Evolutionary conservation across 176 grass and related monocot species (phyloP).

Genomic region (Phoenix roebelenii): DNA sequence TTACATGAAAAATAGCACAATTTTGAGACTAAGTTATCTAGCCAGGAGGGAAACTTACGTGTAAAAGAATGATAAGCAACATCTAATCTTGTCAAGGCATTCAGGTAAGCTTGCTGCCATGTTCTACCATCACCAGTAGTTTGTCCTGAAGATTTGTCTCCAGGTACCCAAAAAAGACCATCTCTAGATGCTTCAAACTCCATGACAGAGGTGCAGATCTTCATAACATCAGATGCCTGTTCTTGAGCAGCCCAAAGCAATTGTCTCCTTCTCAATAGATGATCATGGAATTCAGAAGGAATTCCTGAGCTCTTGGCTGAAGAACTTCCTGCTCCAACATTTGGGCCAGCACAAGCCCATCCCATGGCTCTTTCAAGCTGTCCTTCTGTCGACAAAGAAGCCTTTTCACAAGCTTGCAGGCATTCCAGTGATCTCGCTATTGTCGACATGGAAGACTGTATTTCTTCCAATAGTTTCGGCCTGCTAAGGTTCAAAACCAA

Average conservation of each 20-base stretch:
- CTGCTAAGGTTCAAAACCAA: conserved; percentile 62
- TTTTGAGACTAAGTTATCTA: not conserved
- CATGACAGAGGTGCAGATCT: conserved; percentile 68
- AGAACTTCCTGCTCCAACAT: conserved; percentile 30
- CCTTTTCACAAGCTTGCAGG: conserved; percentile 77
- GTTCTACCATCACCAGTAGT: conserved; percentile 51
- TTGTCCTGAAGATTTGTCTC: conserved; percentile 51
- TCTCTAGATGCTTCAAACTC: conserved; percentile 95
- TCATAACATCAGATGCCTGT: conserved; percentile 64
- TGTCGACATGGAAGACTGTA: conserved; percentile 70
- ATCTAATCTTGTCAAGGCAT: conserved; percentile 66
- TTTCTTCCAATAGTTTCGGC: conserved; percentile 70
- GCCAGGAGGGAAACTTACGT: conserved; percentile 38
- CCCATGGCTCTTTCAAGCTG: conserved; percentile 96
- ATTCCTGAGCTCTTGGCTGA: conserved; percentile 56
- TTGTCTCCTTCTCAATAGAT: conserved; percentile 67
- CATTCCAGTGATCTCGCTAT: conserved; percentile 73
- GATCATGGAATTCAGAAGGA: conserved; percentile 65
- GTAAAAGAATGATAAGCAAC: conserved; percentile 69
- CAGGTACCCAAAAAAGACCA: conserved; percentile 55
- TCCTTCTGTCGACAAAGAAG: conserved; percentile 64
- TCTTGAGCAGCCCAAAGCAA: conserved; percentile 54
- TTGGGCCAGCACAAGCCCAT: conserved; percentile 84
- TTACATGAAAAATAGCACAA: not conserved
- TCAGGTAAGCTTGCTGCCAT: conserved; percentile 75